These are phyloP conservation scores for Chalciporus sphaerocephalus DNA, from an alignment of 768 basidiomycete species.

Conservation along the genomic window DNA sequence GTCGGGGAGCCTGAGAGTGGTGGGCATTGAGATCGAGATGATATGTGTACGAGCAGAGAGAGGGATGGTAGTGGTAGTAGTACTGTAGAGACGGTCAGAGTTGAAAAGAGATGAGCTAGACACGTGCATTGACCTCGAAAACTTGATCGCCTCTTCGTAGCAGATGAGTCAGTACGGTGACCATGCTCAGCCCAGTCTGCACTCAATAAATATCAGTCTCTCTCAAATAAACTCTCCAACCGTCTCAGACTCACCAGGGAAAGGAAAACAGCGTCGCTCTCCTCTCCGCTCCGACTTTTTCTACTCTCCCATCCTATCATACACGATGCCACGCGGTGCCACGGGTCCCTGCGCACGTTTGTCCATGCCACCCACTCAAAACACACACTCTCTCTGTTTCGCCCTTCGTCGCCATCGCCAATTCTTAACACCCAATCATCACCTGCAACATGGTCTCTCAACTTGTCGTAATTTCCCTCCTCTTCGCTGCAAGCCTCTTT, in stretches of 20 bases:
- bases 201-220: background rate
- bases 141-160: slow-evolving; percentile 15
- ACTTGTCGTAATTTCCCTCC: slow-evolving; percentile 14
- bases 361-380: slow-evolving; percentile 21
- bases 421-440: slow-evolving; percentile 21
- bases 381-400: slow-evolving; percentile 1
- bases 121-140: slow-evolving; percentile 30
- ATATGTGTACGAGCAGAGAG: background rate
- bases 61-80: background rate
- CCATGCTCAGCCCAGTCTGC: background rate
- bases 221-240: background rate
- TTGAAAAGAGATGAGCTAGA: slow-evolving; percentile 24
- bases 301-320: slow-evolving; percentile 8
- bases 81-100: background rate
- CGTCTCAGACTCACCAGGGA: slow-evolving; percentile 15
- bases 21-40: background rate
- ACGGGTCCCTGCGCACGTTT: slow-evolving; percentile 36
- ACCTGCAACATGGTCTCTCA: slow-evolving; percentile 22
- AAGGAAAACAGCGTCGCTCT: slow-evolving; percentile 11
- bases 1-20: background rate
- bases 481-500: slow-evolving; percentile 10
- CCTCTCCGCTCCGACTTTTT: slow-evolving; percentile 23
- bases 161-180: slow-evolving; percentile 33
- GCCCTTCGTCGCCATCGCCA: slow-evolving; percentile 6
- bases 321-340: slow-evolving; percentile 28